Base-by-base conservation (phyloP, 345 rosid species). In the Aethionema arabicum region DNA sequence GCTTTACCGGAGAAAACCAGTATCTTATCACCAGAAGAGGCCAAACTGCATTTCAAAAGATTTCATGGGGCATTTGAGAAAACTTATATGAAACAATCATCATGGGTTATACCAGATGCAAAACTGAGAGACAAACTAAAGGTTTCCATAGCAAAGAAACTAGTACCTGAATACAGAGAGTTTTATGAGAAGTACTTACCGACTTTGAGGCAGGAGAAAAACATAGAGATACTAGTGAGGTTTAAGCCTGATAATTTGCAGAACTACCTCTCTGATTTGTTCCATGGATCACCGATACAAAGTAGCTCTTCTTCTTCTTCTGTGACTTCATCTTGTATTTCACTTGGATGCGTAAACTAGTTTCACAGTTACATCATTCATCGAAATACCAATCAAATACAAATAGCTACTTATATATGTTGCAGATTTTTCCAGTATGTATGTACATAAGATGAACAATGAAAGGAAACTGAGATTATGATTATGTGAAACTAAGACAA, bases 21-120 rank as follows among this genome's bases (percentile, higher is more conserved):
- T 29, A 10, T 68, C 1, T 32, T 75, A 49, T 70, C 95, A 5
- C 39, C 74, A 8, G 77, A 77, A 4, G 76, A 38, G 0, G 86
- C 59, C 11, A 73, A 69, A 44, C 87, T 75, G 47, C 56, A 67
- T 48, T 89, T 92, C 46, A 68, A 16, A 72, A 73, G 74, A 49
- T 92, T 92, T 46, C 81, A 77, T 31, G 59, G 47, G 0, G 83
- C 82, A 3, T 92, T 92, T 11, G 91, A 86, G 62, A 84, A 86
- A 39, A 81, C 84, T 7, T 83, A 80, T 14, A 67, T 5, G 71
- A 86, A 75, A 55, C 97, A 89, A 69, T 58, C 70, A 12, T 72
- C 79, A 0, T 82, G 79, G 83, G 58, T 80, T 2, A 76, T 87
- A 38, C 68, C 69, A 1, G 82, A 92, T 46, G 37, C 74, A 16